phyloP scores from a whole-genome alignment of 2,329 filamentous ascomycete genomes.

The Achaetomium macrosporum region DNA sequence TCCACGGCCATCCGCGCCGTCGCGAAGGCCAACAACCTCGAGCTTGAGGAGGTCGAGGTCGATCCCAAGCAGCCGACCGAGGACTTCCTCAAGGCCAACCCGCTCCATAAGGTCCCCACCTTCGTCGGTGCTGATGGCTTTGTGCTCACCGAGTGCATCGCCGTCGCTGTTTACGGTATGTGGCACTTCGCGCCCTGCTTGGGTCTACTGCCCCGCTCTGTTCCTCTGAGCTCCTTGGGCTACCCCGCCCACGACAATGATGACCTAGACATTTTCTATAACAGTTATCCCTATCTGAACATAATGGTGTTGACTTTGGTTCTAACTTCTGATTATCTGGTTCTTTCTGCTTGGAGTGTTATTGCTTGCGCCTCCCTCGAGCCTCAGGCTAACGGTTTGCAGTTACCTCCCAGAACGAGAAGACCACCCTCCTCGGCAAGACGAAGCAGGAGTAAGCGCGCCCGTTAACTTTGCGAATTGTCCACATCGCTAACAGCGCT shows the following conservation, averaged over 20 bases:
- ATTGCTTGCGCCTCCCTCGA: slow-evolving; percentile 17
- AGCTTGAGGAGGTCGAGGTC: slow-evolving; percentile 76
- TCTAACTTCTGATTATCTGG: slow-evolving; percentile 69
- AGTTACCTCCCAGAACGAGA: slow-evolving; percentile 99
- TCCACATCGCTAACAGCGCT: slow-evolving; percentile 5
- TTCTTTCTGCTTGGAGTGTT: slow-evolving; percentile 28
- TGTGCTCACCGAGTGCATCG: slow-evolving; percentile 80
- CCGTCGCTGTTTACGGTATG: slow-evolving; percentile 97
- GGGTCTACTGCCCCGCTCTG: slow-evolving; percentile 14
- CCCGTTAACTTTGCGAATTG: neutral
- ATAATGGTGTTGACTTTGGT: slow-evolving; percentile 73
- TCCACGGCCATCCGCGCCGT: slow-evolving; percentile 83
- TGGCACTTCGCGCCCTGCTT: slow-evolving; percentile 34
- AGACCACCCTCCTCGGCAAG: slow-evolving; percentile 98
- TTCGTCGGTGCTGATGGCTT: slow-evolving; percentile 92
- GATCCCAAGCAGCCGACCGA: slow-evolving; percentile 58
- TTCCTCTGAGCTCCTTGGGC: slow-evolving; percentile 11
- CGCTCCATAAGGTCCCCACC: slow-evolving; percentile 84
- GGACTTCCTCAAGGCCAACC: slow-evolving; percentile 82
- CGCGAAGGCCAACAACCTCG: slow-evolving; percentile 95
- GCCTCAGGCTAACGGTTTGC: slow-evolving; percentile 23
- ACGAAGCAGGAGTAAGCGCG: slow-evolving; percentile 90
- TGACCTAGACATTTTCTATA: slow-evolving; percentile 67
- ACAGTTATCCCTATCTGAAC: slow-evolving; percentile 99
- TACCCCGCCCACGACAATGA: slow-evolving; percentile 40